Base-by-base conservation (phyloP, 2,329 filamentous ascomycete species). In the Ramularia endophylla region DNA sequence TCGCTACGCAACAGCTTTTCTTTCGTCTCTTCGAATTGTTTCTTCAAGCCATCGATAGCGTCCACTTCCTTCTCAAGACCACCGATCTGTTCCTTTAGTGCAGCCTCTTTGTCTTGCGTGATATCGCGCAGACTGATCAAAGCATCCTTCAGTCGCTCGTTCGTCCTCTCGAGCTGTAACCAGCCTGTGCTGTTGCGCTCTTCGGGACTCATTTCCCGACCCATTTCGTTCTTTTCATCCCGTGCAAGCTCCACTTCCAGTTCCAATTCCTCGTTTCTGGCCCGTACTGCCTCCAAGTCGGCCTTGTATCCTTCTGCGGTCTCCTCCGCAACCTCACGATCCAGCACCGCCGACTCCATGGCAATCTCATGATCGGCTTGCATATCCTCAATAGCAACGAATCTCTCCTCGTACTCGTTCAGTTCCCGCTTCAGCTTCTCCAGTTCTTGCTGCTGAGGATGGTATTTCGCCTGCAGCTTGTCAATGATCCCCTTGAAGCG, bases 281-380 rank as follows among this genome's bases (percentile, higher is more conserved):
- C 69, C 56, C 87, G 86, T 39, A 94, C 63, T 2, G 79, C 75
- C 27, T 94, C 85, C 17, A 94, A 69, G 58, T 98, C 89, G 1
- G 78, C 75, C 61, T 88, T 92, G 37, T 84, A 72, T 13, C 83
- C 80, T 52, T 97, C 92, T 1, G 86, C 83, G 31, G 81, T 87
- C 65, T 95, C 90, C 63, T 98, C 89, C 0, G 92, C 92, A 85
- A 97, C 94, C 64, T 98, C 90, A 32, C 87, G 80, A 60, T 98
- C 92, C 18, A 98, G 70, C 0, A 86, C 83, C 5, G 88, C 87
- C 65, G 92, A 78, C 65, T 98, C 92, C 57, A 95, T 68, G 5
- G 85, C 78, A 3, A 82, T 77, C 20, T 97, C 92, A 62, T 94
- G 82, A 52, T 95, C 88, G 6, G 85, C 84, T 59, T 92, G 83